Percentiles rank a stretch among this genome's conserved stretches.
Conservation (phyloP, 2,329 filamentous ascomycete species). For the Dendrostoma leiphaemia region DNA sequence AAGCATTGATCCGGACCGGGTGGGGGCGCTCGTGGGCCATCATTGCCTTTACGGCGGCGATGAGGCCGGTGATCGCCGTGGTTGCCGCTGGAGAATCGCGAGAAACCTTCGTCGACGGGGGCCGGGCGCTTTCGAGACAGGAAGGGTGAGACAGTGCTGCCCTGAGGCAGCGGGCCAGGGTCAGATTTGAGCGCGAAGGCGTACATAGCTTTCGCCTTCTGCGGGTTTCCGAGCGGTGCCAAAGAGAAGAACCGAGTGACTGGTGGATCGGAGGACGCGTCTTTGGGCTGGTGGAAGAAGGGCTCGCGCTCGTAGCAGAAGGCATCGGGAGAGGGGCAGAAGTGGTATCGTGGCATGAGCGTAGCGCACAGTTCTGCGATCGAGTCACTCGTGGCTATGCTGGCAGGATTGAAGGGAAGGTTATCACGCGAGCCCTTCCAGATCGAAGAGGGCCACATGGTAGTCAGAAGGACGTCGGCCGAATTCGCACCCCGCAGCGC, state of each 20-base stretch:
- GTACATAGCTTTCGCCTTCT: constrained; percentile 79
- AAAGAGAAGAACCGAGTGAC: constrained; percentile 90
- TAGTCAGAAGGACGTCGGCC: constrained; percentile 84
- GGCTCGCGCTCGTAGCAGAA: constrained; percentile 90
- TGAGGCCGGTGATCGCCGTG: constrained; percentile 32
- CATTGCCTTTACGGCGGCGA: constrained; percentile 43
- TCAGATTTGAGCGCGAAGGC: constrained; percentile 69
- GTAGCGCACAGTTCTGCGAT: constrained; percentile 75
- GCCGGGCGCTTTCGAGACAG: constrained; percentile 50
- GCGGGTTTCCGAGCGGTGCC: constrained; percentile 70
- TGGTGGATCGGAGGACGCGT: constrained; percentile 35
- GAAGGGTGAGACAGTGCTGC: constrained; percentile 76
- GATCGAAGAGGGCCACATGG: constrained; percentile 78
- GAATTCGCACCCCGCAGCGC: constrained; percentile 71
- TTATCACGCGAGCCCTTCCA: constrained; percentile 65
- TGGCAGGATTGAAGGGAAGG: constrained; percentile 50
- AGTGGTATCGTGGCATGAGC: constrained; percentile 89
- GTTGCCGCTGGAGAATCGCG: constrained; percentile 51
- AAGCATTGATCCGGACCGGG: constrained; percentile 81
- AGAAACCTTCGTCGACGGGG: constrained; percentile 44
- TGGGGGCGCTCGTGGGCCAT: constrained; percentile 50
- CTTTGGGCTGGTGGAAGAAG: constrained; percentile 67
- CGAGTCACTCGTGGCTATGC: constrained; percentile 57
- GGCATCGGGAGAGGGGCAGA: constrained; percentile 63
- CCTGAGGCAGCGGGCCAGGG: constrained; percentile 60